Evolutionary conservation across 2,329 filamentous ascomycete genomes (phyloP), one percentile per base, ranked within the genome.

Genomic region (Rhytidhysteron rufulum): DNA sequence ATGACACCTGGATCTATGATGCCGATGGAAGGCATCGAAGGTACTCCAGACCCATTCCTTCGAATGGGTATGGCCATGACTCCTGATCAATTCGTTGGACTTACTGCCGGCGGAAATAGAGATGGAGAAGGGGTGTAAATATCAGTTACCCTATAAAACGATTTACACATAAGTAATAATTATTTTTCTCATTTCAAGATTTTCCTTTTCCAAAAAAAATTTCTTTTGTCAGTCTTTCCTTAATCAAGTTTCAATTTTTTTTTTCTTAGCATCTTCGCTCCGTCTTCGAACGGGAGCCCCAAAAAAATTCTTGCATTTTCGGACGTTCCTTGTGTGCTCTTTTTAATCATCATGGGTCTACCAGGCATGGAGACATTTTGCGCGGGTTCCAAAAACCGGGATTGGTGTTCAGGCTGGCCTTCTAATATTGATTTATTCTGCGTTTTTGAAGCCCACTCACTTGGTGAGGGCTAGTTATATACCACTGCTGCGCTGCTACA

Each of bases 11-110:
- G 59, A 15, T 44, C 46, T 10, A 52, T 55, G 52, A 29, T 55
- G 15, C 50, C 51, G 1, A 60, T 65, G 59, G 60, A 64, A 2
- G 58, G 54, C 31, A 55, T 64, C 24, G 57, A 63, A 19, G 45
- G 30, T 31, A 54, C 60, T 19, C 53, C 53, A 41, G 60, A 65
- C 32, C 53, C 52, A 29, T 65, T 61, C 30, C 39, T 65, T 11
- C 34, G 54, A 9, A 53, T 63, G 47, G 60, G 60, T 15, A 62
- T 65, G 51, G 55, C 51, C 1, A 43, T 62, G 19, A 33, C 24
- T 7, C 9, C 53, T n/a, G 41, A 52, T 10, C 51, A 49, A 2
- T 62, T 58, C 31, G 58, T 61, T 11, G 54, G 53, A 10, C 25
- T 35, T 9, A 35, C 21, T 35, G 20, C 16, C 18, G 20, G 20